Conservation (phyloP, 2,329 filamentous ascomycete species). For the Graphium sp. region DNA sequence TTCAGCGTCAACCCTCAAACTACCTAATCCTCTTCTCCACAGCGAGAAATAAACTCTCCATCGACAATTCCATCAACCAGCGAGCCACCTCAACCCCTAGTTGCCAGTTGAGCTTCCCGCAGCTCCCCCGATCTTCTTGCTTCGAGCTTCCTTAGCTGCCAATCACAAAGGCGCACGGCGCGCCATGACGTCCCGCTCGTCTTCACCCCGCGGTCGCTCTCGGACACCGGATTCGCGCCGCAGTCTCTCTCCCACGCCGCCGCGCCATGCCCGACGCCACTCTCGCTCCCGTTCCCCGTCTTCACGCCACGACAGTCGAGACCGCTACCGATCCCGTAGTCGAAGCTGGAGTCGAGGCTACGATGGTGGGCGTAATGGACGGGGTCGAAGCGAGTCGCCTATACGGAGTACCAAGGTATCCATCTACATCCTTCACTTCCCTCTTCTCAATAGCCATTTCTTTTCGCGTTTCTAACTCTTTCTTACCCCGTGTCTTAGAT, state of each 20-base stretch:
- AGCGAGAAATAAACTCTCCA: neutral
- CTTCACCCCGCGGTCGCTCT: no score
- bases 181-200: neutral
- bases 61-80: neutral
- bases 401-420: conserved; percentile 35
- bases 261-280: conserved; percentile 1
- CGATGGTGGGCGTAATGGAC: conserved; percentile 14
- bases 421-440: no score
- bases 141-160: no score
- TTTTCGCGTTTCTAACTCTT: no score
- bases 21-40: neutral
- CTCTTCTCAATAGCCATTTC: no score
- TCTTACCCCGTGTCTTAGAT: conserved; percentile 36
- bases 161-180: no score
- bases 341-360: conserved; percentile 14
- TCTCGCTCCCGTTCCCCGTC: conserved; percentile 5
- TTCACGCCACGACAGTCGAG: conserved; percentile 18
- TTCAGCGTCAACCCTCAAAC: no score
- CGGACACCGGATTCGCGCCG: no score
- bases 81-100: neutral
- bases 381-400: conserved; percentile 18
- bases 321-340: no score
- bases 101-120: neutral
- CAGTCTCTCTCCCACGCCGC: conserved; percentile 3
- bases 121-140: neutral